A percentile compares a stretch with the other conserved stretches of the same genome.
phyloP scores from a whole-genome alignment of 306 rosid genomes.

The Senna tora region DNA sequence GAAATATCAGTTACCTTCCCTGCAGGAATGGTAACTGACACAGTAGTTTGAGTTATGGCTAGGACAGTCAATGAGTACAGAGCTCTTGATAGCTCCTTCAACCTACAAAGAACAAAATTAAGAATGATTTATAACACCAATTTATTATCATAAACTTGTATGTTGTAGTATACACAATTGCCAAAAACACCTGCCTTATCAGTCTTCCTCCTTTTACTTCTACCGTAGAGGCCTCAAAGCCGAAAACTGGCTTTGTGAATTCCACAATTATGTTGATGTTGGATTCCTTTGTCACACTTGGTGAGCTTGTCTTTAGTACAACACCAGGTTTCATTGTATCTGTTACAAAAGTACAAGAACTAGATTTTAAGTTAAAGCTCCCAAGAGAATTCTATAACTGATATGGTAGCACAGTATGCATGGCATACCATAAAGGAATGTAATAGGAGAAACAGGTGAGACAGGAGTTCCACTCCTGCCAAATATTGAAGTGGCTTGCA shows the following conservation, averaged over 20 bases:
- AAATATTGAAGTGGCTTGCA: conserved; percentile 45
- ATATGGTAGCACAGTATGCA: conserved; percentile 5
- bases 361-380: conserved; percentile 18
- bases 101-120: conserved; percentile 42
- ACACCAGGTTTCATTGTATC: conserved; percentile 59
- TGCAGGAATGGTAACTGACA: conserved; percentile 62
- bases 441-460: conserved; percentile 54
- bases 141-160: background rate
- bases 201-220: conserved; percentile 59
- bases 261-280: conserved; percentile 57
- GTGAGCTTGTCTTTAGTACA: conserved; percentile 55
- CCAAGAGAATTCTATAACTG: background rate
- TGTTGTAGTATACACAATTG: conserved; percentile 19
- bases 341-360: conserved; percentile 29
- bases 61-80: conserved; percentile 60
- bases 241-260: conserved; percentile 76
- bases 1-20: conserved; percentile 71
- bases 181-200: conserved; percentile 61
- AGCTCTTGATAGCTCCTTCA: conserved; percentile 68
- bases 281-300: conserved; percentile 48
- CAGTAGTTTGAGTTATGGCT: conserved; percentile 41
- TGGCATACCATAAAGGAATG: conserved; percentile 63
- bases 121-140: background rate
- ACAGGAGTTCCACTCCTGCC: conserved; percentile 65
- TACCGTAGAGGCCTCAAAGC: conserved; percentile 58